Conservation (phyloP, 768 basidiomycete genomes). For the Kwoniella bestiolae region DNA sequence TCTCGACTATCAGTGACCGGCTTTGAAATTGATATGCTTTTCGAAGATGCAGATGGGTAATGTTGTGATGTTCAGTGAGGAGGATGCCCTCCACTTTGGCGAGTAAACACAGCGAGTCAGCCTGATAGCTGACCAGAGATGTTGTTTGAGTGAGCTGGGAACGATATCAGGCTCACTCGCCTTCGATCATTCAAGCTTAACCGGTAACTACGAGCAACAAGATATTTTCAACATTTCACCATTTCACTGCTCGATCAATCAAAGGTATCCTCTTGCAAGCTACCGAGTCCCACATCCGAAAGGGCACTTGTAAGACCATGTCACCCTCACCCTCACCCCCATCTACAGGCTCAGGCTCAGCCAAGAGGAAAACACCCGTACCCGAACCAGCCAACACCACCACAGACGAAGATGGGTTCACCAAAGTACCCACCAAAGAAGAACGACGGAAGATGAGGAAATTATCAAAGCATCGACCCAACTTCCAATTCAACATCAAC, state of each 20-base stretch:
- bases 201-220: too few relatives aligned
- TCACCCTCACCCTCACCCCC: constrained; percentile 7
- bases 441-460: constrained; percentile 52
- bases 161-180: background rate
- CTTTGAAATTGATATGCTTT: too few relatives aligned
- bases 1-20: too few relatives aligned
- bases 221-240: background rate
- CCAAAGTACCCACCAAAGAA: constrained; percentile 47
- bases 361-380: constrained; percentile 7
- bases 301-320: too few relatives aligned
- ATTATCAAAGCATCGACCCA: constrained; percentile 65
- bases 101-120: background rate
- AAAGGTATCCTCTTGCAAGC: background rate
- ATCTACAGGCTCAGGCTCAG: background rate
- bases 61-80: background rate
- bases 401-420: constrained; percentile 45
- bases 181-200: background rate
- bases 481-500: constrained; percentile 78
- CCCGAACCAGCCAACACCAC: background rate
- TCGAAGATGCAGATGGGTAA: too few relatives aligned
- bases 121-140: background rate
- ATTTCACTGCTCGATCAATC: background rate
- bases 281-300: too few relatives aligned
- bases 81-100: constrained; percentile 5
- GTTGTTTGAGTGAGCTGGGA: too few relatives aligned